Evolutionary conservation across 371 early-diverging fungal species (phyloP), one percentile per base, ranked within the genome.

Genomic region (Rhizopus stolonifer): DNA sequence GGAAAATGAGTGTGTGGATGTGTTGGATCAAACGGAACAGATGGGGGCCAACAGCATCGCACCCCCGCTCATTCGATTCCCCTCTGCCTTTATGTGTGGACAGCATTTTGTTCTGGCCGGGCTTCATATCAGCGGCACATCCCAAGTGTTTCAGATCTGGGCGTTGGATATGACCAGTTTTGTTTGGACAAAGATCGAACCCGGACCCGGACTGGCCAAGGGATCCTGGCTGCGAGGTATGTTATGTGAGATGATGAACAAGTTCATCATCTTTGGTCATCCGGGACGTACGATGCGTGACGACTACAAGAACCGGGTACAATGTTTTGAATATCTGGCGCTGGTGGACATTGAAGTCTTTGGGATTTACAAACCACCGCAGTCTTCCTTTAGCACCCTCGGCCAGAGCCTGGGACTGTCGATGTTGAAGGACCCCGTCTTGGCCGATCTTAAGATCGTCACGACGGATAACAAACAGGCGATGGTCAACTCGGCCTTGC

Each of bases 181-280:
- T 60, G 63, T 66, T 5, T 91, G 91, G 91, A 72, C 80, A 17
- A 79, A 85, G 2, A 69, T 91, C 24, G 77, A 80, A 40, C 85
- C 83, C 18, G 89, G 87, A 0, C 73, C 83, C 1, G 74, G 69
- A 21, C 78, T 88, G 31, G 60, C 70, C 19, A 63, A 72, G 22
- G 89, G 89, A 6, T 83, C 88, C 14, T 91, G 91, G 91, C 76
- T 87, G 58, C 77, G 80, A 40, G 87, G 86, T 4, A 49, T 85
- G 4, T 52, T 88, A 8, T 73, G 79, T 46, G 81, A 84, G 17
- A 55, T 55, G 25, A 70, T 71, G 6, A 85, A 87, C 38, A 78
- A 76, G 17, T 83, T 84, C 53, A 54, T 87, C 22, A 79, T 89
- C 26, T 87, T 90, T 71, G 91, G 91, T 23, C 81, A 89, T 64